Conservation (phyloP, 2,329 filamentous ascomycete genomes). For the Juglanconis juglandina region DNA sequence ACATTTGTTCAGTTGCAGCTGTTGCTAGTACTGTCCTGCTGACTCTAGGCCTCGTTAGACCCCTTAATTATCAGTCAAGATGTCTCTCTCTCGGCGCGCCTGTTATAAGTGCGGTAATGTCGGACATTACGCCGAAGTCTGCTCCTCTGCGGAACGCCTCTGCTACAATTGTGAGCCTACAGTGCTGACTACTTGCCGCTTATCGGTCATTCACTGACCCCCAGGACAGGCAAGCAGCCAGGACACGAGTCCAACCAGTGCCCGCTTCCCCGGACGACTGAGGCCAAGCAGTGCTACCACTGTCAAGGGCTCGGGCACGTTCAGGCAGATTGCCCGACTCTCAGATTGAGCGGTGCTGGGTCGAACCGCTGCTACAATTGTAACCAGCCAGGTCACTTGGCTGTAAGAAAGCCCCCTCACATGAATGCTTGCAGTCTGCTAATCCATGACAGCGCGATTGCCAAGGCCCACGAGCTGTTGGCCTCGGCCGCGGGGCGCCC, state of each 20-base stretch:
- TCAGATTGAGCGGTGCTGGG: slow-evolving; percentile 80
- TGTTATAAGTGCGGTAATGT: slow-evolving; percentile 84
- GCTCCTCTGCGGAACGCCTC: slow-evolving; percentile 94
- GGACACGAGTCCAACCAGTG: slow-evolving; percentile 98
- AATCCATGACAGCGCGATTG: slow-evolving; percentile 64
- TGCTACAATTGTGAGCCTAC: slow-evolving; percentile 91
- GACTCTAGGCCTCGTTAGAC: slow-evolving; percentile 21
- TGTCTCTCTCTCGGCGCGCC: slow-evolving; percentile 79
- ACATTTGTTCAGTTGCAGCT: not conserved
- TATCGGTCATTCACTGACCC: slow-evolving; percentile 21
- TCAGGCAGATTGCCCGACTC: slow-evolving; percentile 96
- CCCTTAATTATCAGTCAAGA: slow-evolving; percentile 35
- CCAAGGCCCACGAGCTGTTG: slow-evolving; percentile 65
- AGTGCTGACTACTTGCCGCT: not conserved
- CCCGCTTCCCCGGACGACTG: slow-evolving; percentile 92
- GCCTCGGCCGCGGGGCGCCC: slow-evolving; percentile 63
- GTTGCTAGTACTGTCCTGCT: not conserved
- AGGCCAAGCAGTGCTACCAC: slow-evolving; percentile 99
- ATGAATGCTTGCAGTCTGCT: slow-evolving; percentile 3
- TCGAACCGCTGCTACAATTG: slow-evolving; percentile 95
- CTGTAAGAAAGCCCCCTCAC: slow-evolving; percentile 50
- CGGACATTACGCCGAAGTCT: slow-evolving; percentile 82
- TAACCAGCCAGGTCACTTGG: slow-evolving; percentile 87
- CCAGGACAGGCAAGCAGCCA: slow-evolving; percentile 70
- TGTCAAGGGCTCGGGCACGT: slow-evolving; percentile 98